Percentiles rank a stretch among this genome's conserved stretches.
phyloP scores from a whole-genome alignment of 73 alveolate species.

The Tetrahymena borealis region DNA sequence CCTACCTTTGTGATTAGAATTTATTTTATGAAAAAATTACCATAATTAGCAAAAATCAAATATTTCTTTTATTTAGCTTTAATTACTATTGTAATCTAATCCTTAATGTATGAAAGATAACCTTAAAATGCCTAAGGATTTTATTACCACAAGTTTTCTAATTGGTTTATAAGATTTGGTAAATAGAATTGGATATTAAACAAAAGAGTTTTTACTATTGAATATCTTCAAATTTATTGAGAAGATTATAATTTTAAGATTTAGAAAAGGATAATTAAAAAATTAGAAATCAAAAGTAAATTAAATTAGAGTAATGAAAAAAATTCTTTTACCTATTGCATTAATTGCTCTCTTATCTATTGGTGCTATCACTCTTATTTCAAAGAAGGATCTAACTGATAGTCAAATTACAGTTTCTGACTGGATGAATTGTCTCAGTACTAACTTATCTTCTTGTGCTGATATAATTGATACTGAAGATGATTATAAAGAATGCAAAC shows the following conservation, averaged over 20 bases:
- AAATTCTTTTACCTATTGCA: background rate
- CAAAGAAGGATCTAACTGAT: background rate
- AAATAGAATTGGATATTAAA: too few species aligned
- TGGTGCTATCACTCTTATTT: background rate
- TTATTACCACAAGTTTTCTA: too few species aligned
- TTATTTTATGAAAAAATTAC: too few species aligned
- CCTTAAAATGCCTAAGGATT: too few species aligned
- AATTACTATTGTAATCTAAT: too few species aligned
- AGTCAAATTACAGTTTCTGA: background rate
- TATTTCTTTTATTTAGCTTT: too few species aligned
- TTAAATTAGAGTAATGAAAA: background rate
- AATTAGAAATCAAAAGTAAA: background rate
- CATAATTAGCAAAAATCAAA: too few species aligned
- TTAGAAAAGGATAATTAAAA: background rate
- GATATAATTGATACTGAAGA: background rate
- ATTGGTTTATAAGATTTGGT: too few species aligned
- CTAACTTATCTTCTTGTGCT: background rate
- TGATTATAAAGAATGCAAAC: background rate
- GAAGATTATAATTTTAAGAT: background rate
- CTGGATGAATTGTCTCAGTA: background rate
- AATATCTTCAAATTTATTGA: too few species aligned
- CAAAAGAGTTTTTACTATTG: too few species aligned
- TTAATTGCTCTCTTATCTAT: background rate
- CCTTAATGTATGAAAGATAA: too few species aligned
- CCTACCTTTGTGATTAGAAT: too few species aligned